These are phyloP conservation scores for Saprolegnia diclina DNA, from an alignment of 352 stramenopile genomes.

Conservation along the genomic window DNA sequence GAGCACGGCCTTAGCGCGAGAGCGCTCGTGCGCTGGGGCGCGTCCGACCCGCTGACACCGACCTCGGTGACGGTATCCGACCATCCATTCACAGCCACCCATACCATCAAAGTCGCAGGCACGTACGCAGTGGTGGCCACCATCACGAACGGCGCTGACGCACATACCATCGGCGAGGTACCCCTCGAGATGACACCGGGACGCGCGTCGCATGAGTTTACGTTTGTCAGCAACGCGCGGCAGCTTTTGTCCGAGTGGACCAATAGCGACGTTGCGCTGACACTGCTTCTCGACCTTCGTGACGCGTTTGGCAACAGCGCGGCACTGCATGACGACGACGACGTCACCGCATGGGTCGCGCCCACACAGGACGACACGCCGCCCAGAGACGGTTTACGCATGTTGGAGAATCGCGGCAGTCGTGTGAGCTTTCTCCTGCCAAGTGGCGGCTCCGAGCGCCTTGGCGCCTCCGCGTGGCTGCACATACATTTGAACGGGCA, in stretches of 20 bases:
- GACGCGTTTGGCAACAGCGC: constrained; percentile 5
- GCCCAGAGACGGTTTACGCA: not conserved
- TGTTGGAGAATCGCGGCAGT: too few species aligned
- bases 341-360: not conserved
- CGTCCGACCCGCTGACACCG: not conserved
- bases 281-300: not conserved
- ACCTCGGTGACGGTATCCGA: not conserved
- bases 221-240: not conserved
- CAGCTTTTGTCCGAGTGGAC: not conserved
- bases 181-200: not conserved
- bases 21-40: not conserved
- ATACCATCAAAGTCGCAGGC: not conserved
- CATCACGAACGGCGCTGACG: not conserved
- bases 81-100: not conserved
- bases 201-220: constrained; percentile 3
- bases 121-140: not conserved
- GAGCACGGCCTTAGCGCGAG: not conserved
- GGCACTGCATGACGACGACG: not conserved
- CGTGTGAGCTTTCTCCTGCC: not conserved
- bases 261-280: not conserved
- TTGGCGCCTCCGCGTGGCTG: not conserved
- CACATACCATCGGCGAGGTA: not conserved
- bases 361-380: too few species aligned
- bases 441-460: not conserved
- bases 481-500: constrained; percentile 7